Conservation (phyloP, 345 rosid species). For the Citrus maxima region DNA sequence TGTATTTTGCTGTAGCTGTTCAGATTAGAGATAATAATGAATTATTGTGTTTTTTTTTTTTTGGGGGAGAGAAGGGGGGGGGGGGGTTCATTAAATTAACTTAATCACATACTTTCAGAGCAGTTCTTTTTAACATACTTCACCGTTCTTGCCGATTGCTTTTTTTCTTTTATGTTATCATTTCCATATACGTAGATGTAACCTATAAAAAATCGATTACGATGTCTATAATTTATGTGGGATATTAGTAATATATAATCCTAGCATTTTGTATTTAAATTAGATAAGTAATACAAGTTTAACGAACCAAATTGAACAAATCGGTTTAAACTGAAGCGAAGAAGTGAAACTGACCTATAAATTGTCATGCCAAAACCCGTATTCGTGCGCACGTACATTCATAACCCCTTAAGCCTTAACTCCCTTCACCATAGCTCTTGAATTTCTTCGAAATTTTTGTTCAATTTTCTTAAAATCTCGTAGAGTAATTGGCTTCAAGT, state of each 20-base stretch:
- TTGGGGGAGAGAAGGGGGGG: not conserved
- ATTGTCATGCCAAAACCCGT: not conserved
- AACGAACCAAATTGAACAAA: no score
- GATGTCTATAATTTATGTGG: no score
- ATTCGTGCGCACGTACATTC: not conserved
- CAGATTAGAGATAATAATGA: not conserved
- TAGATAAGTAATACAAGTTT: no score
- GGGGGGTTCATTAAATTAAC: not conserved
- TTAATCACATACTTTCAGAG: not conserved
- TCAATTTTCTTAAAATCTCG: not conserved
- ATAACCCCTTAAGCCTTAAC: not conserved
- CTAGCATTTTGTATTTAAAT: no score
- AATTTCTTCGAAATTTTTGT: not conserved
- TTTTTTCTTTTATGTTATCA: not conserved
- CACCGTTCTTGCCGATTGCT: not conserved
- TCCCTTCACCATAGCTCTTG: no score
- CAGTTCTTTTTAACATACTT: not conserved
- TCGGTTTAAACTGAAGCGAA: no score
- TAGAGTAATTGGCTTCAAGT: not conserved
- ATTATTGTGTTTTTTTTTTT: not conserved
- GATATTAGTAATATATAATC: no score
- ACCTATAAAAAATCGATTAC: no score
- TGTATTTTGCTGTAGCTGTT: slow-evolving; percentile 4
- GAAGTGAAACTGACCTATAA: not conserved
- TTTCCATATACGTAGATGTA: not conserved